phyloP scores from a whole-genome alignment of 805 yeast genomes.

The Danielia reshetovae region DNA sequence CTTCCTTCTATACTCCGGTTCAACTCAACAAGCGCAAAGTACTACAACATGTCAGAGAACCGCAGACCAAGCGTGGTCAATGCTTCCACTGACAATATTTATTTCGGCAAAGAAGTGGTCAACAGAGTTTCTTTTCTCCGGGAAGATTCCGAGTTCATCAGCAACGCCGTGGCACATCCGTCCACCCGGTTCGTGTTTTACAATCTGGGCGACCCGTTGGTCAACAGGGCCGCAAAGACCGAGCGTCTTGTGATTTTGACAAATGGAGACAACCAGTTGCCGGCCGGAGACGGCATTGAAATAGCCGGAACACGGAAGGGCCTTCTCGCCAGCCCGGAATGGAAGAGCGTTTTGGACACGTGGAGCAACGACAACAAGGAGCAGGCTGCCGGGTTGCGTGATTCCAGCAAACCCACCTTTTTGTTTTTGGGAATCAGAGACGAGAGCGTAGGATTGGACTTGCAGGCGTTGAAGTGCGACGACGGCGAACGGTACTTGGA shows the following conservation, averaged over 20 bases:
- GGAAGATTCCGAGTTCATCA: conserved; percentile 49
- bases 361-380: conserved; percentile 32
- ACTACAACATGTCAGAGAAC: conserved; percentile 11
- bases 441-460: conserved; percentile 40
- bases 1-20: neutral
- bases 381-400: conserved; percentile 40
- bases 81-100: conserved; percentile 15
- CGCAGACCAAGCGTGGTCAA: conserved; percentile 1
- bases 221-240: conserved; percentile 22
- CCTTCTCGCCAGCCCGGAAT: conserved; percentile 13
- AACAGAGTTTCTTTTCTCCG: conserved; percentile 65
- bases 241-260: conserved; percentile 32
- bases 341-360: conserved; percentile 10
- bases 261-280: conserved; percentile 32
- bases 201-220: conserved; percentile 28
- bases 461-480: conserved; percentile 24
- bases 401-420: conserved; percentile 31
- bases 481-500: conserved; percentile 34
- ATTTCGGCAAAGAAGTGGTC: conserved; percentile 50
- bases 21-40: conserved; percentile 2
- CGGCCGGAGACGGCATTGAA: conserved; percentile 11
- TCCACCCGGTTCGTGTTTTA: conserved; percentile 49
- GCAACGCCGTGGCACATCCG: conserved; percentile 40
- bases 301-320: conserved; percentile 20
- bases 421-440: conserved; percentile 42